A percentile compares a stretch with the other conserved stretches of the same genome.
These are phyloP conservation scores for Tulasnella sp. DNA, from an alignment of 768 basidiomycete species.

Conservation along the genomic window DNA sequence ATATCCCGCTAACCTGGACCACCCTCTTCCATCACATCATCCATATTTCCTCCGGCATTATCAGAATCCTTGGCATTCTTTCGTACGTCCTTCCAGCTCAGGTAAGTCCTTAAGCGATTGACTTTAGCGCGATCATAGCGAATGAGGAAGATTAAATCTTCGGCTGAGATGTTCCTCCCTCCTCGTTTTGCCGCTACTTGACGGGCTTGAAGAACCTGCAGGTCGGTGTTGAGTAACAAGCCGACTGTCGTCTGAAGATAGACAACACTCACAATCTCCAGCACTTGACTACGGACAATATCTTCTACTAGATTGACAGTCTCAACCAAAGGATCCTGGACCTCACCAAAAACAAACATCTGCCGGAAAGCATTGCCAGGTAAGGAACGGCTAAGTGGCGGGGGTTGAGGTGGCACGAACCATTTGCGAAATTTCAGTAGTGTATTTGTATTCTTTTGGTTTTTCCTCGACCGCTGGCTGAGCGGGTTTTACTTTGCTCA, in stretches of 20 bases:
- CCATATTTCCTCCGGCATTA: conserved; percentile 74
- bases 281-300: conserved; percentile 83
- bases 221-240: background rate
- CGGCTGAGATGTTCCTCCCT: conserved; percentile 80
- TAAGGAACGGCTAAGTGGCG: background rate
- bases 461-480: conserved; percentile 27
- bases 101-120: conserved; percentile 85
- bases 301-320: conserved; percentile 95
- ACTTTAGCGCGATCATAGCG: conserved; percentile 92
- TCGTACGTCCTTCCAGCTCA: conserved; percentile 96
- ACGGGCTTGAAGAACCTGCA: conserved; percentile 80
- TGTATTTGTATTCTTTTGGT: conserved; percentile 66
- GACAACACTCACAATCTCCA: conserved; percentile 67
- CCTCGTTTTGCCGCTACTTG: conserved; percentile 76
- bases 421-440: conserved; percentile 93
- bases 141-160: conserved; percentile 95
- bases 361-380: conserved; percentile 36
- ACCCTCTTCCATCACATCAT: conserved; percentile 79
- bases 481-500: conserved; percentile 32
- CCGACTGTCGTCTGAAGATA: background rate
- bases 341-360: conserved; percentile 98
- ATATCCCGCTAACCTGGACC: conserved; percentile 56
- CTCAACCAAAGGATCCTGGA: conserved; percentile 81
- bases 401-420: conserved; percentile 41
- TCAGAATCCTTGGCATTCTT: conserved; percentile 91